Percentiles rank a stretch among this genome's conserved stretches.
Conservation (phyloP, 2,329 filamentous ascomycete genomes). For the Talaromyces sp. region DNA sequence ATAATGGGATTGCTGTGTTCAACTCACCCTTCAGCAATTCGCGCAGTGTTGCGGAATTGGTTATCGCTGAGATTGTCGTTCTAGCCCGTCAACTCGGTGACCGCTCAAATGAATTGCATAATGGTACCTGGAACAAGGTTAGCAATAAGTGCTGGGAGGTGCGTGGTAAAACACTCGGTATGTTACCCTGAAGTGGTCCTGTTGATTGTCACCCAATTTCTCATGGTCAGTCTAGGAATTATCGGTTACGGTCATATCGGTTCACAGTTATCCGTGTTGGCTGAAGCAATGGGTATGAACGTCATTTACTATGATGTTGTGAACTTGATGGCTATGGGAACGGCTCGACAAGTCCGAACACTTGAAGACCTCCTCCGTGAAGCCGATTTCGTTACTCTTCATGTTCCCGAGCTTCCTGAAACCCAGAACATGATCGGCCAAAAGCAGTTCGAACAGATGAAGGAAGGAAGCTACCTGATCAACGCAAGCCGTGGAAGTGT, state of each 20-base stretch:
- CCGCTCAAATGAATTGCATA: constrained; percentile 89
- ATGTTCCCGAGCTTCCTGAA: constrained; percentile 89
- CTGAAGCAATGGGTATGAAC: constrained; percentile 95
- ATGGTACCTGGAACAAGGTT: constrained; percentile 96
- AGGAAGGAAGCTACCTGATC: constrained; percentile 85
- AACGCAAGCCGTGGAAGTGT: constrained; percentile 93
- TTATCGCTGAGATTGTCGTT: constrained; percentile 87
- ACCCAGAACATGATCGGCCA: constrained; percentile 89
- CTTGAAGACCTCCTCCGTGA: constrained; percentile 70
- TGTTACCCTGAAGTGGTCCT: constrained; percentile 19
- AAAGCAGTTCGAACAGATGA: constrained; percentile 79
- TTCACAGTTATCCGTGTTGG: constrained; percentile 88
- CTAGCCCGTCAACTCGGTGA: constrained; percentile 90
- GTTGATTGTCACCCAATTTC: neutral
- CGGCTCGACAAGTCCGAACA: constrained; percentile 72
- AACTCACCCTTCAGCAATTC: constrained; percentile 99
- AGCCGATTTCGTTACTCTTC: constrained; percentile 88
- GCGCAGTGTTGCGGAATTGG: constrained; percentile 89
- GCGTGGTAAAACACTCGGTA: constrained; percentile 89
- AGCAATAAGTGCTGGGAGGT: constrained; percentile 97
- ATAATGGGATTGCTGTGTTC: constrained; percentile 81
- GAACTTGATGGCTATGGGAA: constrained; percentile 91
- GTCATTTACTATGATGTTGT: constrained; percentile 97
- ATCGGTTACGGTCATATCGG: constrained; percentile 97
- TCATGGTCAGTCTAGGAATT: constrained; percentile 55